Base-by-base conservation (phyloP, 345 rosid genomes). In the Stellera chamaejasme region DNA sequence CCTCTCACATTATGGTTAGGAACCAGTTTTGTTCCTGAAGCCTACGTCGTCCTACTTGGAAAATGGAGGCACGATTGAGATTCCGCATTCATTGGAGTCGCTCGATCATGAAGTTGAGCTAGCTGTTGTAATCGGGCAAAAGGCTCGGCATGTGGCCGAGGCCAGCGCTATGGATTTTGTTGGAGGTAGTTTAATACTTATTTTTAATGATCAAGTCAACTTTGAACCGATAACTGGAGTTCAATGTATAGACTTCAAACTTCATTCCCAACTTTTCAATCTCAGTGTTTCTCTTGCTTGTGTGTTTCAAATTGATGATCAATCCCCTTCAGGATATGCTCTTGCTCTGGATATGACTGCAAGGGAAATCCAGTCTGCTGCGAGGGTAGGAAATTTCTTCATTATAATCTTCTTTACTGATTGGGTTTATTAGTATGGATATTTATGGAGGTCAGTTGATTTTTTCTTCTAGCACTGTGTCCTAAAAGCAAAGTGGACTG, bases 21-120 rank as follows among this genome's bases (percentile, higher is more conserved):
- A 77, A 52, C 97, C 97, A 10, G 88, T 93, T 50, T 65, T 93
- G 74, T 89, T 93, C 66, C 73, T 92, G 15, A 92, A 89, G 75
- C 99, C 94, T 58, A 92, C 97, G 9, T 92, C 98, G 13, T 92
- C 96, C 55, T 92, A 88, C 61, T 28, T 92, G 67, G 83, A 77
- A 49, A 86, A 79, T 45, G 96, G 97, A 54, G 96, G 99, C 59
- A 89, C 97, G 27, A 89, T 89, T 55, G 84, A 84, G 84, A 72
- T 93, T 67, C 99, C 99, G 13, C 90, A 79, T 27, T 72, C 85
- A 0, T 62, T 74, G 68, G 77, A 73, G 52, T 85, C 96, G 60
- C 83, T 91, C 60, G 72, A 91, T 77, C 87, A 93, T 63, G 99
- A 89, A 72, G 99, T 89, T 60, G 97, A 93, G 77, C 91, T 93